A percentile compares a stretch with the other conserved stretches of the same genome.
phyloP scores from a whole-genome alignment of 352 stramenopile species.

The Globisporangium recalcitrans region DNA sequence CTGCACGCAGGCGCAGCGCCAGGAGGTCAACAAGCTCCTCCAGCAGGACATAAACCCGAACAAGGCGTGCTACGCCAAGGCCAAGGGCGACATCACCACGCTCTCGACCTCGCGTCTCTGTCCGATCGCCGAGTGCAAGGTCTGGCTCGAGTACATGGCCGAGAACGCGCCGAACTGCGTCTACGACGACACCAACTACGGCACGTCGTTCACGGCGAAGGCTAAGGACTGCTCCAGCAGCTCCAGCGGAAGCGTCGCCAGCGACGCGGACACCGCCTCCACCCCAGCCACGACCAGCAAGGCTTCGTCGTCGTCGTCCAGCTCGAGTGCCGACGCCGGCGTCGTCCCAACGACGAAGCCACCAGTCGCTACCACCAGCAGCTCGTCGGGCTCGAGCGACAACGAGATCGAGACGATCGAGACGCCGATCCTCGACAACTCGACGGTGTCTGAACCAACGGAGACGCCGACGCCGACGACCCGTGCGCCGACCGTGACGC shows the following conservation, averaged over 20 bases:
- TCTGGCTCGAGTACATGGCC: conserved; percentile 57
- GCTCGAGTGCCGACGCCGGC: conserved; percentile 16
- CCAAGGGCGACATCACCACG: conserved; percentile 41
- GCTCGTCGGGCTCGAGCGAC: not conserved
- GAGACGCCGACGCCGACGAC: conserved; percentile 3
- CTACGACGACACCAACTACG: conserved; percentile 66
- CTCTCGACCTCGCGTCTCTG: conserved; percentile 52
- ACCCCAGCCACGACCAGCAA: not conserved
- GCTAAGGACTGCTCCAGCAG: conserved; percentile 33
- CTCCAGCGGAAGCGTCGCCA: conserved; percentile 8
- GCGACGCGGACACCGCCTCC: not conserved
- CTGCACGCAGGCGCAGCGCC: conserved; percentile 46
- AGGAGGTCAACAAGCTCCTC: conserved; percentile 52
- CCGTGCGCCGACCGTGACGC: not conserved
- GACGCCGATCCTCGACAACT: conserved; percentile 6
- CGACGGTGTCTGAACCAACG: conserved; percentile 8
- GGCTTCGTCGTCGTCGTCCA: conserved; percentile 7
- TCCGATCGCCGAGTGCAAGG: conserved; percentile 37
- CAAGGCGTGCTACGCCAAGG: conserved; percentile 49
- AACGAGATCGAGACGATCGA: conserved; percentile 14
- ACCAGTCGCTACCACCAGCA: conserved; percentile 2
- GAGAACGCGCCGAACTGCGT: conserved; percentile 47
- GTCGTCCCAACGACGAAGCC: conserved; percentile 8
- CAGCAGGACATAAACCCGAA: conserved; percentile 49
- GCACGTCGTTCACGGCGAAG: conserved; percentile 36